phyloP scores from a whole-genome alignment of 2,329 filamentous ascomycete genomes.

The Penicillium sp. region DNA sequence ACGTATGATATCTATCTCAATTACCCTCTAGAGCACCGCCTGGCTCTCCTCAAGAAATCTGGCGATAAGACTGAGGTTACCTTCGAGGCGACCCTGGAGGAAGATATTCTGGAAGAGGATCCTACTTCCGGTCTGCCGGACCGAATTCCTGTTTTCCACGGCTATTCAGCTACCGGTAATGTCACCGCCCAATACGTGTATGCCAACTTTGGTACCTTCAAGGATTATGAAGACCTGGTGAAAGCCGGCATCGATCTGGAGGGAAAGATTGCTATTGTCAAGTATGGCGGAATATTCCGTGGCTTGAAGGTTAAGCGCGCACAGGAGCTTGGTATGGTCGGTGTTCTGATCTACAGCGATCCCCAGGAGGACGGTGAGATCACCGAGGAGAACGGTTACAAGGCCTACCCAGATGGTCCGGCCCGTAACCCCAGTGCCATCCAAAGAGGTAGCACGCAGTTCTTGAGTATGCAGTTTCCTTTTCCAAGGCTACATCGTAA shows the following conservation, averaged over 20 bases:
- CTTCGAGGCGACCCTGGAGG: slow-evolving; percentile 78
- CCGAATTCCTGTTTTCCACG: slow-evolving; percentile 86
- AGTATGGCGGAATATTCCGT: slow-evolving; percentile 83
- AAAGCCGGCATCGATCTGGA: slow-evolving; percentile 70
- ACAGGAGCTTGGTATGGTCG: slow-evolving; percentile 84
- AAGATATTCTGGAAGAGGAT: slow-evolving; percentile 82
- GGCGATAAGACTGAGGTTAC: slow-evolving; percentile 52
- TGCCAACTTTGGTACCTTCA: slow-evolving; percentile 85
- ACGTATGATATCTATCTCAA: slow-evolving; percentile 77
- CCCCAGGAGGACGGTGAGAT: slow-evolving; percentile 82
- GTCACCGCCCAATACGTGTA: slow-evolving; percentile 85
- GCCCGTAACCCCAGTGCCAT: slow-evolving; percentile 85
- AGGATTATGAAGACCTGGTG: slow-evolving; percentile 79
- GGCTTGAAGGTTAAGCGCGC: slow-evolving; percentile 91
- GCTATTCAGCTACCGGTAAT: slow-evolving; percentile 89
- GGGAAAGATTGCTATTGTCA: slow-evolving; percentile 83
- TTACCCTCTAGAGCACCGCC: slow-evolving; percentile 68
- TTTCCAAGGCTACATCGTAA: not conserved
- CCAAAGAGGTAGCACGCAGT: slow-evolving; percentile 83
- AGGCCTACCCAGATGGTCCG: slow-evolving; percentile 78
- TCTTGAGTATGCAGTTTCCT: slow-evolving; percentile 61
- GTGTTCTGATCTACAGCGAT: slow-evolving; percentile 80
- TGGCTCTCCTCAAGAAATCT: slow-evolving; percentile 61
- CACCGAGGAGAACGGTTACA: slow-evolving; percentile 76
- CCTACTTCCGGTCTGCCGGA: slow-evolving; percentile 69